These are phyloP conservation scores for Trypanosomatidae sp. DNA, from an alignment of 208 protist genomes.

Conservation along the genomic window DNA sequence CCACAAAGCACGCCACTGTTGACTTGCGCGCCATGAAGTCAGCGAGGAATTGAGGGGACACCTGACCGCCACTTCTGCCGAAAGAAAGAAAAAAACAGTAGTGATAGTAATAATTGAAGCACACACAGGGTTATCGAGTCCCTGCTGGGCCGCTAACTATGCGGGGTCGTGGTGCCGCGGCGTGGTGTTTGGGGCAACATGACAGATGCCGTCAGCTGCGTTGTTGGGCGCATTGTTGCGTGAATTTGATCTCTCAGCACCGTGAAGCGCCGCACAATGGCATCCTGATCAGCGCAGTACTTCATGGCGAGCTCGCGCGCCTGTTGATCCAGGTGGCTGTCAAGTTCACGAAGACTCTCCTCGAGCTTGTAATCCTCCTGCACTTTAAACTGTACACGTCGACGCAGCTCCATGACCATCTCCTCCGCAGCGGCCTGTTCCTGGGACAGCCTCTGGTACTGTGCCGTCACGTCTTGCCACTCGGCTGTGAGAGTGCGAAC, in stretches of 20 bases:
- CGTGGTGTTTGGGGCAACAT: background rate
- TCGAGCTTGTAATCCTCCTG: conserved; percentile 75
- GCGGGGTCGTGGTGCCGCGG: conserved; percentile 1
- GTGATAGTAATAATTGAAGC: no score
- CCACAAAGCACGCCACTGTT: background rate
- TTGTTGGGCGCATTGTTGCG: conserved; percentile 37
- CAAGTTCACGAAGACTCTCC: conserved; percentile 63
- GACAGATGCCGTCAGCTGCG: background rate
- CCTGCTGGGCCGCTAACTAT: background rate
- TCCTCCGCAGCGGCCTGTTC: conserved; percentile 61
- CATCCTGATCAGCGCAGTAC: conserved; percentile 80
- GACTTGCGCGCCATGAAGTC: background rate
- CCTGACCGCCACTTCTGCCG: background rate
- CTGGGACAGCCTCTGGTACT: conserved; percentile 50
- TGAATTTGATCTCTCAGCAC: conserved; percentile 63
- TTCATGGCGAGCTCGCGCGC: conserved; percentile 80
- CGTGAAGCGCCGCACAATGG: conserved; percentile 71
- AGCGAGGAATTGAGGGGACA: background rate
- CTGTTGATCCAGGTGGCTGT: conserved; percentile 75
- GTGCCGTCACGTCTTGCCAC: conserved; percentile 49
- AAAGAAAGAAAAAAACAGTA: background rate
- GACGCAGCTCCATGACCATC: conserved; percentile 68
- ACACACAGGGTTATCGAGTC: conserved; percentile 2
- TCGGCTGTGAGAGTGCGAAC: conserved; percentile 19
- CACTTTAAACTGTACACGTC: conserved; percentile 73